phyloP scores from a whole-genome alignment of 139 green algal species.

The Pseudopediastrum boryanum region DNA sequence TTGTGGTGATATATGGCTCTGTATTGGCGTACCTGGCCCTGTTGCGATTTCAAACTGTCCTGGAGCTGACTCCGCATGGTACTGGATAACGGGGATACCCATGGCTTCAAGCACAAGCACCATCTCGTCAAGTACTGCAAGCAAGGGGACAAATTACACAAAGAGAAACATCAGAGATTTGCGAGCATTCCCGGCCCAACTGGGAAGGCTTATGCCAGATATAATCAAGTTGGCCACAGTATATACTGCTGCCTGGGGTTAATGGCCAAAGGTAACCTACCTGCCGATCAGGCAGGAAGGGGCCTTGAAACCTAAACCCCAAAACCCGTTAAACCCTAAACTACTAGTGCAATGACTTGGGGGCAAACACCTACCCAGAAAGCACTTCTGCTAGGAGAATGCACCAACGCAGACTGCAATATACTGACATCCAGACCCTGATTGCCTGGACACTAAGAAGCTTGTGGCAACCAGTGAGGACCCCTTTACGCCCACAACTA shows the following conservation, averaged over 20 bases:
- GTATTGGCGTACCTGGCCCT: constrained; percentile 28
- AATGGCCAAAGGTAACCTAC: neutral
- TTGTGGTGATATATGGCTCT: neutral
- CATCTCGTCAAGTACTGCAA: constrained; percentile 60
- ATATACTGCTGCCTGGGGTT: neutral
- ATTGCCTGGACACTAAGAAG: too few relatives aligned
- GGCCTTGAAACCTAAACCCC: neutral
- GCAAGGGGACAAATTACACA: neutral
- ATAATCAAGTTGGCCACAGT: neutral
- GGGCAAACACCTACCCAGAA: too few relatives aligned
- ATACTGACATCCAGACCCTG: too few relatives aligned
- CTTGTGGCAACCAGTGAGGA: too few relatives aligned
- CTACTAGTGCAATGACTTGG: too few relatives aligned
- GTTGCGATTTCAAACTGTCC: constrained; percentile 70
- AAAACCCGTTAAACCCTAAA: too few relatives aligned
- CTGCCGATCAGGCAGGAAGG: neutral
- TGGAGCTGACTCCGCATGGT: constrained; percentile 61
- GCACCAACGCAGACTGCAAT: too few relatives aligned
- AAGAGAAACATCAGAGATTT: too few relatives aligned
- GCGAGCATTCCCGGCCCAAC: too few relatives aligned
- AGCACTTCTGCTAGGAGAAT: too few relatives aligned
- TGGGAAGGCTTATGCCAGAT: too few relatives aligned
- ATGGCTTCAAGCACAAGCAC: constrained; percentile 40
- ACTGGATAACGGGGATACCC: constrained; percentile 56
- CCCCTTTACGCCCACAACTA: too few relatives aligned